Base-by-base conservation (phyloP, 441 rosid genomes). In the Corymbia citriodora region DNA sequence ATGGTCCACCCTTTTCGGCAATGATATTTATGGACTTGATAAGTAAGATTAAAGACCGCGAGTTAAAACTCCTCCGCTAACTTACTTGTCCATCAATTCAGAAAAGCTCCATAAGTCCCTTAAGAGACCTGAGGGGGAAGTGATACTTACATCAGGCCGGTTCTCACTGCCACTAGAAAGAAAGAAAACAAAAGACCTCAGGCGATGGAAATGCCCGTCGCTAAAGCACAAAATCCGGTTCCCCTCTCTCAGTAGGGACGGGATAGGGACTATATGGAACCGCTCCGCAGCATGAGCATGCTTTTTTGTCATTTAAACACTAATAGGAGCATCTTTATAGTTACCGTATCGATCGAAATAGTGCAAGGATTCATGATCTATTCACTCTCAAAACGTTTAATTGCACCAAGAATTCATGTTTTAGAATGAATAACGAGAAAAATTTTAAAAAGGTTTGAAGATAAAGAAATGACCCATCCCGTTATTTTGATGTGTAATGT, bases 81-180 rank as follows among this genome's bases (percentile, higher is more conserved):
- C 13, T 59, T 59, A 11, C 9, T 59, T 59, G 65, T 59, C n/a
- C 65, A 59, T 59, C n/a, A 5, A 25, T 25, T 11, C 5, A 59
- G 65, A 59, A 25, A 25, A 25, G 65, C 65, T 25, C 5, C 65
- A 25, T 59, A 25, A 59, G 7, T 59, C 0, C 68, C 68, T 61
- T 25, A 61, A 10, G 31, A 61, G 61, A 21, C 61, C 59, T 1
- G 59, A 25, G 27, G 61, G 61, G 27, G 3, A 4, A 3, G 0
- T 21, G 61, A 55, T 0, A 55, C 6, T 55, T 8, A 4, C 11
- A 55, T 3, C 27, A 21, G 61, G 27, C 61, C 61, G 61, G 23
- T 57, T 57, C 61, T 5, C 27, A 57, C 61, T 0, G 0, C 57
- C 27, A 9, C 12, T 17, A 21, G 0, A 57, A 57, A 6, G 1